Evolutionary conservation across 768 basidiomycete species (phyloP).

Genomic region (Phanerochaete carnosa): DNA sequence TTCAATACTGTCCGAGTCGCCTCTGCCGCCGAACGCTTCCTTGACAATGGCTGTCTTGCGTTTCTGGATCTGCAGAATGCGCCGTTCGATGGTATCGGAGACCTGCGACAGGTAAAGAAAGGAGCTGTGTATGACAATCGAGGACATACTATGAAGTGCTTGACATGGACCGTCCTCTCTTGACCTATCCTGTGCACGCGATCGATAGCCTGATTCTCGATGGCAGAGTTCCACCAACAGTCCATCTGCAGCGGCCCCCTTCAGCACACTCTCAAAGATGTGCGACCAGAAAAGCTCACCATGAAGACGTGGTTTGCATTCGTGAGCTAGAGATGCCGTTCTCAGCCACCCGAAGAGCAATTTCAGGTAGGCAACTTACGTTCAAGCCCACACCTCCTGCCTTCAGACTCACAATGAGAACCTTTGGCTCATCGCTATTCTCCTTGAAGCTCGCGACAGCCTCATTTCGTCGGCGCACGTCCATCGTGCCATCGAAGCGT

Average conservation of each 20-base stretch:
- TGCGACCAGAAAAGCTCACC: conserved; percentile 37
- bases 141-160: conserved; percentile 61
- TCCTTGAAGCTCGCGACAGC: conserved; percentile 78
- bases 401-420: conserved; percentile 77
- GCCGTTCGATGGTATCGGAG: conserved; percentile 71
- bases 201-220: conserved; percentile 84
- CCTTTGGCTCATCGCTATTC: conserved; percentile 65
- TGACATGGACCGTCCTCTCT: conserved; percentile 77
- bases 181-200: conserved; percentile 86
- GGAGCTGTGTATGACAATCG: not conserved
- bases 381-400: conserved; percentile 93
- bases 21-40: conserved; percentile 63
- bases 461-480: conserved; percentile 71
- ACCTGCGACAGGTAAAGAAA: conserved; percentile 38
- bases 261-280: not conserved
- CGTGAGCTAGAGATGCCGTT: conserved; percentile 54
- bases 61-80: conserved; percentile 79
- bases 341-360: not conserved
- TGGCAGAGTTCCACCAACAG: conserved; percentile 89
- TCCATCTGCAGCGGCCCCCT: conserved; percentile 59
- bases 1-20: conserved; percentile 70
- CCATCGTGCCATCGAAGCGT: conserved; percentile 93
- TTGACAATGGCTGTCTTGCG: conserved; percentile 85
- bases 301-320: conserved; percentile 84
- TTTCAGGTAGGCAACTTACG: conserved; percentile 35